Conservation (phyloP, 1,139 yeast genomes). For the Blastobotrys petasosporus region DNA sequence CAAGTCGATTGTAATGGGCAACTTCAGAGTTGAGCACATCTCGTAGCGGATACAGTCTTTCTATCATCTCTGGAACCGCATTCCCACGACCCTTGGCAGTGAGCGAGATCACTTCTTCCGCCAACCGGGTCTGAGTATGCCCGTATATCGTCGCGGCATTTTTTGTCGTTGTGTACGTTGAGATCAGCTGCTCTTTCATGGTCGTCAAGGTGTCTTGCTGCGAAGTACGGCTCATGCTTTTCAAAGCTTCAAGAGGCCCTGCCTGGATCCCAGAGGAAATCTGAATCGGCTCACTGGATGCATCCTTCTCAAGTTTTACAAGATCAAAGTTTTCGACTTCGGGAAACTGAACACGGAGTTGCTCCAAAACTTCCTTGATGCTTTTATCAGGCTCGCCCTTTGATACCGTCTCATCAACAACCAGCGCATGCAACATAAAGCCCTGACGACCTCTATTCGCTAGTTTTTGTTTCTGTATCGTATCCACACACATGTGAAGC, state of each 20-base stretch:
- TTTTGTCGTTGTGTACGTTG: slow-evolving; percentile 43
- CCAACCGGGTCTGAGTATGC: slow-evolving; percentile 76
- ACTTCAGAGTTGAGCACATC: slow-evolving; percentile 69
- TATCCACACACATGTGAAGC: slow-evolving; percentile 57
- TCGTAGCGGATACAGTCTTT: slow-evolving; percentile 59
- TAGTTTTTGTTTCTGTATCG: slow-evolving; percentile 53
- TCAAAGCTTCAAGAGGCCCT: slow-evolving; percentile 1
- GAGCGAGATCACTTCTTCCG: slow-evolving; percentile 69
- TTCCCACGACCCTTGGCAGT: slow-evolving; percentile 92
- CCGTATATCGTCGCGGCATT: slow-evolving; percentile 56
- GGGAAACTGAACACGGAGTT: slow-evolving; percentile 26
- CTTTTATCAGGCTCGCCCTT: slow-evolving; percentile 17
- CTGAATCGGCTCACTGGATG: not conserved
- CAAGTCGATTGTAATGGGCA: slow-evolving; percentile 44
- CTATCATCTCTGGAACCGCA: slow-evolving; percentile 47
- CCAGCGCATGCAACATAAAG: slow-evolving; percentile 51
- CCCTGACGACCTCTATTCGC: slow-evolving; percentile 66
- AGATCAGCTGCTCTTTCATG: slow-evolving; percentile 45
- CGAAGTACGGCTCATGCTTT: slow-evolving; percentile 19
- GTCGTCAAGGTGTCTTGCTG: slow-evolving; percentile 52
- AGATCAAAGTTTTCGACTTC: slow-evolving; percentile 19
- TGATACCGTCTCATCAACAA: slow-evolving; percentile 41
- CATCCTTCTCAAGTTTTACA: slow-evolving; percentile 19
- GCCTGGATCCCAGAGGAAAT: not conserved
- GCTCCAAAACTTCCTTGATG: slow-evolving; percentile 8